A percentile compares a stretch with the other conserved stretches of the same genome.
Conservation (phyloP, 2,329 filamentous ascomycete genomes). For the Penicillium sp. region DNA sequence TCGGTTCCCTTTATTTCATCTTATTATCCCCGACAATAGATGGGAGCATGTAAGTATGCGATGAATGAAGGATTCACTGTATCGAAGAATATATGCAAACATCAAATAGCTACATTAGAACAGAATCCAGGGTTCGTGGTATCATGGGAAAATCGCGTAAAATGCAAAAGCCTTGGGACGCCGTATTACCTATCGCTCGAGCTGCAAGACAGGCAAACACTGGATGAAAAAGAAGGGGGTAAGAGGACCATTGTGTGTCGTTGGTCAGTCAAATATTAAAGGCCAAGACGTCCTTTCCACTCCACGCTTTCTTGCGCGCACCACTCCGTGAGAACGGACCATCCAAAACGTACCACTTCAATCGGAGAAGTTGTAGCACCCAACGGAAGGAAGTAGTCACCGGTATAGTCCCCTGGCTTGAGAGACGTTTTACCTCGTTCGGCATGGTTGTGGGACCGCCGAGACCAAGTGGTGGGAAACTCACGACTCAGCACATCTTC, state of each 20-base stretch:
- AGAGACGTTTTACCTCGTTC: slow-evolving; percentile 37
- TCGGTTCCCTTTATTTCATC: background rate
- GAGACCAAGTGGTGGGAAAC: slow-evolving; percentile 48
- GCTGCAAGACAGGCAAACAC: slow-evolving; percentile 1
- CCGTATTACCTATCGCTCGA: slow-evolving; percentile 8
- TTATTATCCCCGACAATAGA: background rate
- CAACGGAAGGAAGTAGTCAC: slow-evolving; percentile 45
- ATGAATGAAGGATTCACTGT: slow-evolving; percentile 8
- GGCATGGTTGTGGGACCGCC: slow-evolving; percentile 37
- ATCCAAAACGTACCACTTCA: slow-evolving; percentile 47
- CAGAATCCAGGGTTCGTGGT: slow-evolving; percentile 30
- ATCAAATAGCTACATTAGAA: slow-evolving; percentile 20
- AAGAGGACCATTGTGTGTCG: background rate
- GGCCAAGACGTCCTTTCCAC: slow-evolving; percentile 42
- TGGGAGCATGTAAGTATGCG: background rate
- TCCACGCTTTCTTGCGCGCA: slow-evolving; percentile 46
- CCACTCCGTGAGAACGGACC: slow-evolving; percentile 48
- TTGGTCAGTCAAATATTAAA: slow-evolving; percentile 27
- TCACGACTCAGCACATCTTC: slow-evolving; percentile 41
- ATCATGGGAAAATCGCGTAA: slow-evolving; percentile 29
- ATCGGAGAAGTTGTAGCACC: slow-evolving; percentile 42
- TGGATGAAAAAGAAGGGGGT: slow-evolving; percentile 3
- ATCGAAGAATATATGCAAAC: slow-evolving; percentile 20
- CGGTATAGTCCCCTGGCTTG: slow-evolving; percentile 36
- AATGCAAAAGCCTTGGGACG: slow-evolving; percentile 9